Evolutionary conservation across 2,329 filamentous ascomycete genomes (phyloP).

Genomic region (Apiospora malaysiana): DNA sequence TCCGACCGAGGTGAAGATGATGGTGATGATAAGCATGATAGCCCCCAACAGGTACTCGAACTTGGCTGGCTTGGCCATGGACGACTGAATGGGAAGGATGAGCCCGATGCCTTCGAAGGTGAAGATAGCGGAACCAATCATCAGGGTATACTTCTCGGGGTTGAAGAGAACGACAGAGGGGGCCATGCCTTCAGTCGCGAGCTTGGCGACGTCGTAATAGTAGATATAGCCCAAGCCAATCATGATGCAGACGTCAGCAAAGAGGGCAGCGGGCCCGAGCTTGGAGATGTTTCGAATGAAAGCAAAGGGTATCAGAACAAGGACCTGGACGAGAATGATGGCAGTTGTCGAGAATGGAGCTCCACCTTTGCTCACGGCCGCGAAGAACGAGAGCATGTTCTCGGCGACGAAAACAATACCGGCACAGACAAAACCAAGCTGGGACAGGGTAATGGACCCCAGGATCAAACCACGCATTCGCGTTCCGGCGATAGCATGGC

Average conservation of each 20-base stretch:
- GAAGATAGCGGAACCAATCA: slow-evolving; percentile 76
- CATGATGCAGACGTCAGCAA: slow-evolving; percentile 75
- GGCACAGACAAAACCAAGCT: slow-evolving; percentile 79
- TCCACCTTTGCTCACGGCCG: slow-evolving; percentile 60
- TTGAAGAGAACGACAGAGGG: slow-evolving; percentile 73
- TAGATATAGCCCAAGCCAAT: slow-evolving; percentile 76
- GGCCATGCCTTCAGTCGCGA: slow-evolving; percentile 62
- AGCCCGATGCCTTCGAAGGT: slow-evolving; percentile 81
- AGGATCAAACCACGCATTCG: slow-evolving; percentile 71
- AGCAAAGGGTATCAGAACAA: slow-evolving; percentile 69
- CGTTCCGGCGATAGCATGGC: slow-evolving; percentile 67
- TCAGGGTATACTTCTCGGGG: slow-evolving; percentile 70
- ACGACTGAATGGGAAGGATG: slow-evolving; percentile 77
- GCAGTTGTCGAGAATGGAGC: slow-evolving; percentile 59
- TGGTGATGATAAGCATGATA: slow-evolving; percentile 76
- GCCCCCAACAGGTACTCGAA: slow-evolving; percentile 70
- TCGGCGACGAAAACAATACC: slow-evolving; percentile 80
- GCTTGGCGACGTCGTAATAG: slow-evolving; percentile 67
- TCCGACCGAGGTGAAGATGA: slow-evolving; percentile 75
- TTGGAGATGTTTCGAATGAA: slow-evolving; percentile 79
- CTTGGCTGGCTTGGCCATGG: slow-evolving; percentile 72
- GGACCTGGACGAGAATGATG: slow-evolving; percentile 70
- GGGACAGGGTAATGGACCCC: slow-evolving; percentile 73
- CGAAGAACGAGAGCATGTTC: slow-evolving; percentile 71
- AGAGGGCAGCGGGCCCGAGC: slow-evolving; percentile 69